A percentile compares a stretch with the other conserved stretches of the same genome.
Evolutionary conservation across 2,329 filamentous ascomycete species (phyloP).

Genomic region (Amesomyces nigricolor): DNA sequence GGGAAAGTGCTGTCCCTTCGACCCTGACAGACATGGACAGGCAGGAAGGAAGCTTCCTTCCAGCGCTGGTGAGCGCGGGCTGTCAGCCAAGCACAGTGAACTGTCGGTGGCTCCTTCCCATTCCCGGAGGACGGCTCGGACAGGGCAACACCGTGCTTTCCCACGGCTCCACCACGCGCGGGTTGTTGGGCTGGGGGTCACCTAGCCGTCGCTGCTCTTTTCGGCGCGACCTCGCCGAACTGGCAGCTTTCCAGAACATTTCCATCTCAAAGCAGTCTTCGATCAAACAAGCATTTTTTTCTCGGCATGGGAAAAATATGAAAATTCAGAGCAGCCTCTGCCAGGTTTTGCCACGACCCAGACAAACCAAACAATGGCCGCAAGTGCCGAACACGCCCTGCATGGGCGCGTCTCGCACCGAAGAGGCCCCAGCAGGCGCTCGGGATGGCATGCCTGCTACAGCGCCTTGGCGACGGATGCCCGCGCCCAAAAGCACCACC

Average conservation of each 20-base stretch:
- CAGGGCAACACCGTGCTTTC: conserved; percentile 10
- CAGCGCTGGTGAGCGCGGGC: neutral
- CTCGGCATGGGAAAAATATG: neutral
- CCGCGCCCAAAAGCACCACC: conserved; percentile 10
- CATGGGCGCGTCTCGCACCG: neutral
- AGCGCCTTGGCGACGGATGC: conserved; percentile 15
- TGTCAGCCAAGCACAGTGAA: conserved; percentile 8
- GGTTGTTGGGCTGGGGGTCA: too few relatives aligned
- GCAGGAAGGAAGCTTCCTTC: neutral
- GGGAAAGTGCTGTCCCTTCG: neutral
- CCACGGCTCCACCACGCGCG: neutral
- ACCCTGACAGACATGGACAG: conserved; percentile 3
- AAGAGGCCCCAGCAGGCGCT: neutral
- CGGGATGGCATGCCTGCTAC: conserved; percentile 4
- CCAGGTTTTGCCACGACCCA: neutral
- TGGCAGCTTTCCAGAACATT: too few relatives aligned
- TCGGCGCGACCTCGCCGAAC: too few relatives aligned
- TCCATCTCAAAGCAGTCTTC: neutral
- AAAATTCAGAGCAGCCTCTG: neutral
- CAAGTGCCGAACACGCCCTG: conserved; percentile 2
- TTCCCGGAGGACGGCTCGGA: conserved; percentile 14
- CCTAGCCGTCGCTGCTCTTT: too few relatives aligned
- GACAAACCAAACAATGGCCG: neutral
- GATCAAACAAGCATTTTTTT: neutral
- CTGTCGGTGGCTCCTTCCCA: neutral